Evolutionary conservation across 2,329 filamentous ascomycete genomes (phyloP).

Genomic region (Phaeosphaeria sp.): DNA sequence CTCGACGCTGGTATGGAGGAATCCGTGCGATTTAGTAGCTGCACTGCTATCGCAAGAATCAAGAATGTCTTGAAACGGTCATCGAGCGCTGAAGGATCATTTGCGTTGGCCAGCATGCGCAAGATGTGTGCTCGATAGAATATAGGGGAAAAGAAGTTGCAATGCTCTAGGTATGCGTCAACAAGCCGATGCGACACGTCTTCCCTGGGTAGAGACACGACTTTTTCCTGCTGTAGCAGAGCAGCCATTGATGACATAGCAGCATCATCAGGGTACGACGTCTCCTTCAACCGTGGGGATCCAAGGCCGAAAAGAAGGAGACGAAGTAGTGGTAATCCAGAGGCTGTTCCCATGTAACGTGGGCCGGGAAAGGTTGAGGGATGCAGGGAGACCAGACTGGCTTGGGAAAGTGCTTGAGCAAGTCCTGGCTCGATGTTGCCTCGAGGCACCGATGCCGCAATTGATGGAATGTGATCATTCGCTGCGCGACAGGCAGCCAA

Average conservation of each 20-base stretch:
- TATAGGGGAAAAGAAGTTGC: neutral
- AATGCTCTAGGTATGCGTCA: neutral
- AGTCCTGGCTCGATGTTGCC: neutral
- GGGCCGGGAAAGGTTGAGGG: neutral
- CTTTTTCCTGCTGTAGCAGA: neutral
- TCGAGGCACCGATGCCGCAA: neutral
- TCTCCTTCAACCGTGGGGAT: neutral
- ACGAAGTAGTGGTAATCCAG: neutral
- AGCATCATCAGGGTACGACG: neutral
- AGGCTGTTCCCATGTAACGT: neutral
- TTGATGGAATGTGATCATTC: neutral
- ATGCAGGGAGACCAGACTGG: neutral
- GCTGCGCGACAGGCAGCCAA: neutral
- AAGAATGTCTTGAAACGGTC: neutral
- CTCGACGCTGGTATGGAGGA: neutral
- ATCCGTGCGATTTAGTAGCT: neutral
- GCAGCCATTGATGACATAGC: neutral
- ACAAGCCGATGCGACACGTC: neutral
- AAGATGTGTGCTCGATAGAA: neutral
- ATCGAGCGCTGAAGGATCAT: neutral
- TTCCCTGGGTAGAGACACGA: neutral
- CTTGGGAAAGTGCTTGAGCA: too few relatives aligned
- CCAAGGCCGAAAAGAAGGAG: neutral
- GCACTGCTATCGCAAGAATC: neutral
- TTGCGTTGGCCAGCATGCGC: neutral